Conservation (phyloP, 2,329 filamentous ascomycete species). For the Ascochyta rabiei region DNA sequence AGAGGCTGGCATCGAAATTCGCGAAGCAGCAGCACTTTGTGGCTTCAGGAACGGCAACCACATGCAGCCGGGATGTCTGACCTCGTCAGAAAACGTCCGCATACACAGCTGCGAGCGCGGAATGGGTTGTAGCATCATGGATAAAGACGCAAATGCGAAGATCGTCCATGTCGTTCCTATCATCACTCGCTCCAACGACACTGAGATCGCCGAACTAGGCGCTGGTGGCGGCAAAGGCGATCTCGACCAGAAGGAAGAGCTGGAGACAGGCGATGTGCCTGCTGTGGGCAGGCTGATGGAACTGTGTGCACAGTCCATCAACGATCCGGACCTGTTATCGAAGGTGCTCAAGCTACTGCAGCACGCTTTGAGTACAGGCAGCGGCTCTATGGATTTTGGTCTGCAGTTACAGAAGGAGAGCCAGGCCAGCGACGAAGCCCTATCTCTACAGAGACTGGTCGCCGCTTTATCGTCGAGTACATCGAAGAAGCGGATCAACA, state of each 20-base stretch:
- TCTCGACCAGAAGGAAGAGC: constrained; percentile 69
- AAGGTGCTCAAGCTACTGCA: constrained; percentile 47
- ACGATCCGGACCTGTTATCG: constrained; percentile 41
- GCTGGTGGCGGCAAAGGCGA: constrained; percentile 81
- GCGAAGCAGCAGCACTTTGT: constrained; percentile 70
- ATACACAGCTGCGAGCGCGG: constrained; percentile 88
- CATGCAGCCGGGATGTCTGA: constrained; percentile 73
- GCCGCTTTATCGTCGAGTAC: constrained; percentile 30
- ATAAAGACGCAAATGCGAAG: constrained; percentile 51
- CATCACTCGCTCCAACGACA: constrained; percentile 68
- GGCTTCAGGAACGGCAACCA: constrained; percentile 79
- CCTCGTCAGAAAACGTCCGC: constrained; percentile 64
- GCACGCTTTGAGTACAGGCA: constrained; percentile 19
- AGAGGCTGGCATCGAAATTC: constrained; percentile 49
- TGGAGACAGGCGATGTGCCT: constrained; percentile 61
- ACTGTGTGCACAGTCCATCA: constrained; percentile 54
- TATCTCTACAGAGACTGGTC: constrained; percentile 44
- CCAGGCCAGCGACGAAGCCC: constrained; percentile 27
- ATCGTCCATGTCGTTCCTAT: constrained; percentile 82
- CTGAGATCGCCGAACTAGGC: constrained; percentile 73
- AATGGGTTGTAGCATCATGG: constrained; percentile 62
- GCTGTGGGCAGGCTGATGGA: constrained; percentile 60
- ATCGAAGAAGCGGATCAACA: not conserved
- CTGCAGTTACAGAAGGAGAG: constrained; percentile 33
- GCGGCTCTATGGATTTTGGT: constrained; percentile 34